Base-by-base conservation (phyloP, 2,329 filamentous ascomycete genomes). In the Alternaria alternata region DNA sequence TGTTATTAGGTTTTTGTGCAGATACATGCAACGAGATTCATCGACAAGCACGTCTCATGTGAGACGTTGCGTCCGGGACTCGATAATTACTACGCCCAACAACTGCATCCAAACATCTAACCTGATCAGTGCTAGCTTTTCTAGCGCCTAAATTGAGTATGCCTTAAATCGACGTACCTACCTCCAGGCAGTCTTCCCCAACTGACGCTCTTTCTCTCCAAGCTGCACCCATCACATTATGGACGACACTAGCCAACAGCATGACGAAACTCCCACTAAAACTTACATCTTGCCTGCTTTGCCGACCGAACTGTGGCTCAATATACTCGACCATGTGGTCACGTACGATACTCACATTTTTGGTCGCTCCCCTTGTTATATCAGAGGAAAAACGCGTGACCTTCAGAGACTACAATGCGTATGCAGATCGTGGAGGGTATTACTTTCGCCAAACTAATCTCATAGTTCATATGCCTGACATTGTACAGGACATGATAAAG, bases 261-360 rank as follows among this genome's bases (percentile, higher is more conserved):
- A n/a, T 7, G 16, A n/a, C 36, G 32, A 26, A 12, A 20, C 22
- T 26, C 32, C 9, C 6, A n/a, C 14, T 26, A 24, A 49, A 20
- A 14, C 32, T 18, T 14, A 36, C 9, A 5, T 16, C 32, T 38
- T 24, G 16, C 46, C 32, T 8, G 30, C 20, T 41, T 28, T 57
- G 5, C 54, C 54, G 16, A 32, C 46, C 6, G 54, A 57, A 16
- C 43, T 54, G 18, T 59, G 57, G 57, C 34, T 42, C 24, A 38
- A 36, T 16, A 49, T 59, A 44, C 54, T 59, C 26, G 43, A 54
- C 36, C 51, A 43, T 24, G 18, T 42, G 30, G 39, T 43, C 28
- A 48, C 36, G 0, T 22, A 44, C 38, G 43, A 59, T 39, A 30
- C 46, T 12, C 51, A 59, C 51, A 49, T 59, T n/a, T 59, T 54